phyloP scores from a whole-genome alignment of 371 early-diverging fungal species.

The Rhizopus delemar region DNA sequence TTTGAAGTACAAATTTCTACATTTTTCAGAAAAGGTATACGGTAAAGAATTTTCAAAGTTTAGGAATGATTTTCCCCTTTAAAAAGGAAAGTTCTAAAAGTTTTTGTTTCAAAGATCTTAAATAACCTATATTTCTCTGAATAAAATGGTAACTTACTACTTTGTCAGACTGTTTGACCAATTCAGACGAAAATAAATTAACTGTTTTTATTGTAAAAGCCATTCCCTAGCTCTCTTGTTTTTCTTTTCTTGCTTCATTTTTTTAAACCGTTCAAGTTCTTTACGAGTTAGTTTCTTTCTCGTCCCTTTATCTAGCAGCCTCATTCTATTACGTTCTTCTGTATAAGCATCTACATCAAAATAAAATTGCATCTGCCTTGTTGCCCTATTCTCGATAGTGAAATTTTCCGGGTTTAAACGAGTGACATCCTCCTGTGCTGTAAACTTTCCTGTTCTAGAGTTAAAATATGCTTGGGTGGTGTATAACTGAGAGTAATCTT shows the following conservation, averaged over 20 bases:
- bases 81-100: too few relatives aligned
- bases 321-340: slow-evolving; percentile 34
- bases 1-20: too few relatives aligned
- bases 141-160: too few relatives aligned
- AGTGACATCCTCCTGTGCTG: slow-evolving; percentile 37
- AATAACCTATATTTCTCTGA: too few relatives aligned
- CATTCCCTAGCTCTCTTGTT: slow-evolving; percentile 44
- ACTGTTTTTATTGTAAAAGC: slow-evolving; percentile 27
- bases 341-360: slow-evolving; percentile 54
- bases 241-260: slow-evolving; percentile 47
- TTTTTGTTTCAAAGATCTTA: too few relatives aligned
- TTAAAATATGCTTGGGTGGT: slow-evolving; percentile 53
- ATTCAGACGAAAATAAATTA: neutral
- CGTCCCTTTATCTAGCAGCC: slow-evolving; percentile 12
- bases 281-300: slow-evolving; percentile 41
- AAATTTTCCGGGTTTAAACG: slow-evolving; percentile 44
- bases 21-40: too few relatives aligned
- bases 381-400: slow-evolving; percentile 42
- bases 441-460: slow-evolving; percentile 53
- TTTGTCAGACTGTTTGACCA: too few relatives aligned
- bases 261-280: slow-evolving; percentile 46
- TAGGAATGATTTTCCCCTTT: too few relatives aligned
- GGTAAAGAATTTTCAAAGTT: too few relatives aligned
- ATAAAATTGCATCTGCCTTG: slow-evolving; percentile 48
- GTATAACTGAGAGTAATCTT: slow-evolving; percentile 23